Evolutionary conservation across 2,329 filamentous ascomycete species (phyloP), one percentile per base, ranked within the genome.

Genomic region (Aspergillus ustus): DNA sequence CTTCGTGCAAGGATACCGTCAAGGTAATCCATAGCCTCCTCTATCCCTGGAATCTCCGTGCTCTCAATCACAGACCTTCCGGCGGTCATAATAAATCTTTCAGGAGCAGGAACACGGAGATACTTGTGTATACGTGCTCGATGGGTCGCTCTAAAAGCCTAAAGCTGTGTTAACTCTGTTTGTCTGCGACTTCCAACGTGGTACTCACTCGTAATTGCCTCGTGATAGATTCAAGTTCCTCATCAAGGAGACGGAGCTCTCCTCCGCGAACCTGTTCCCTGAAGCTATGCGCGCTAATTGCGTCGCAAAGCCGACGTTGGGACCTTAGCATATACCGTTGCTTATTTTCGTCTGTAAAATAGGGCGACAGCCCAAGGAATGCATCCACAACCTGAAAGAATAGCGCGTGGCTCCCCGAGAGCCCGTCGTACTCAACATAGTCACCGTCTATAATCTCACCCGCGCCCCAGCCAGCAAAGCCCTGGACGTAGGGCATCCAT

Each of bases 31-130:
- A 52, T 52, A 7, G 49, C 49, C 2, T 28, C 31, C 17, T 52
- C 49, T 34, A 52, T 52, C n/a, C 31, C 49, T 19, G 49, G 49
- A 17, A 52, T 52, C 28, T 52, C 29, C 4, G 29, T 15, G 25
- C 49, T 52, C 49, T 52, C 28, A 13, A 52, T 28, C 17, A 52
- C 49, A 52, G 49, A 52, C 29, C 20, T 52, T 22, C 49, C 49
- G 7, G 49, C 49, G 25, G 49, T 52, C 49, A 52, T 52, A 20
- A 52, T 52, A 15, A 52, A 19, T 29, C 49, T 28, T 34, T 52
- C 49, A n/a, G 49, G 49, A 11, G 49, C 29, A 17, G 49, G 49
- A 37, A 28, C 49, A 4, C 29, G n/a, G 7, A 52, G 20, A 29
- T 52, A 52, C 20, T 52, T 52, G 8, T 52, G 29, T 17, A 52